A percentile compares a stretch with the other conserved stretches of the same genome.
Conservation (phyloP, 768 basidiomycete species). For the Leucogyrophana mollusca region DNA sequence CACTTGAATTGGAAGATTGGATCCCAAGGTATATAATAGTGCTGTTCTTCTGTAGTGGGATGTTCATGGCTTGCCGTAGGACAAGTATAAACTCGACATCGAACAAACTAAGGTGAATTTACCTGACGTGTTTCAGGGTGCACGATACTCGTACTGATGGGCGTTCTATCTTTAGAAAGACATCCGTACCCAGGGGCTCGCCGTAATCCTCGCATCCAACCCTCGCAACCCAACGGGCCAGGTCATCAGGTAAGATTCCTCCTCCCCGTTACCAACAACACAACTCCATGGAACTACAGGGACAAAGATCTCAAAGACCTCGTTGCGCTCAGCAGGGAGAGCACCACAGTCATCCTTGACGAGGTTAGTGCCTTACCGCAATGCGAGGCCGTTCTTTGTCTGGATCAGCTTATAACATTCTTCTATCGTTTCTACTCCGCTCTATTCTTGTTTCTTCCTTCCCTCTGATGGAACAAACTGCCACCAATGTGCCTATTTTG, state of each 20-base stretch:
- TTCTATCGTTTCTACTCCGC: neutral
- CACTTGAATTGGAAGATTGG: conserved; percentile 33
- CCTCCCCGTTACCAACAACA: too few species aligned
- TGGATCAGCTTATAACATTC: neutral
- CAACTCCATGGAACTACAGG: conserved; percentile 30
- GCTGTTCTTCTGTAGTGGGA: neutral
- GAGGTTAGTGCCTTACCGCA: conserved; percentile 49
- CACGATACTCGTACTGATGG: neutral
- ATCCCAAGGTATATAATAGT: conserved; percentile 37
- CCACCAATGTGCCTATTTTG: too few species aligned
- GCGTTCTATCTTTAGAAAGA: conserved; percentile 51
- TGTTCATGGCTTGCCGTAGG: conserved; percentile 29
- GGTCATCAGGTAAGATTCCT: conserved; percentile 52
- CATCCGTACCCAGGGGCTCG: conserved; percentile 78
- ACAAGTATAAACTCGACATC: conserved; percentile 76
- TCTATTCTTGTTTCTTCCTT: neutral
- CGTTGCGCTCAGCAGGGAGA: conserved; percentile 68
- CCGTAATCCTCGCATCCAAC: conserved; percentile 87
- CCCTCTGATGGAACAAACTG: too few species aligned
- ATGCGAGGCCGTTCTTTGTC: neutral
- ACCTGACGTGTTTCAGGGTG: neutral
- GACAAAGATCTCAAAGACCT: conserved; percentile 83
- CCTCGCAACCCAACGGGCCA: conserved; percentile 99
- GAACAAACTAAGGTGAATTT: conserved; percentile 68
- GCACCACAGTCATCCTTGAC: conserved; percentile 82